These are phyloP conservation scores for Perkinsus chesapeaki DNA, from an alignment of 169 alveolate species.

Conservation along the genomic window DNA sequence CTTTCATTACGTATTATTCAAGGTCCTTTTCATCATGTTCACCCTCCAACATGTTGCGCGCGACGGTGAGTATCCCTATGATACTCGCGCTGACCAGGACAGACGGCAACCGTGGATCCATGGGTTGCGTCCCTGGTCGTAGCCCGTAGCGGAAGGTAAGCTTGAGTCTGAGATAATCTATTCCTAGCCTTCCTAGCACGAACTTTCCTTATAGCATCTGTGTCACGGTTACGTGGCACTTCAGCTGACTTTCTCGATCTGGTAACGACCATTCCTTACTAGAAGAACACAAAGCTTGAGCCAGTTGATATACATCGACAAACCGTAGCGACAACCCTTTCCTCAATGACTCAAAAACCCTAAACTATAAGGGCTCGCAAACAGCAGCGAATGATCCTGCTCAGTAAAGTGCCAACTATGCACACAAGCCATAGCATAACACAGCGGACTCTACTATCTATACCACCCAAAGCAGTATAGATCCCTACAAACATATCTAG, in stretches of 20 bases:
- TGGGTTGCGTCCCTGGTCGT: background rate
- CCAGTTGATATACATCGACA: background rate
- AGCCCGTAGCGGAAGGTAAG: background rate
- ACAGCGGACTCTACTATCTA: too few relatives aligned
- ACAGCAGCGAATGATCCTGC: background rate
- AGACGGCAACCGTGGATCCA: background rate
- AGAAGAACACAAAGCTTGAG: background rate
- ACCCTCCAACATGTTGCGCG: background rate
- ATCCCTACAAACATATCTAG: too few relatives aligned
- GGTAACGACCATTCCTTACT: background rate
- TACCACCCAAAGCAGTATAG: too few relatives aligned
- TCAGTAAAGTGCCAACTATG: background rate
- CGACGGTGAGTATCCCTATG: background rate
- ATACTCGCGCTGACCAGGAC: background rate
- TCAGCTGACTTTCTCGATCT: background rate
- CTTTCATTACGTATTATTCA: too few relatives aligned
- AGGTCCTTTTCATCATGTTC: background rate
- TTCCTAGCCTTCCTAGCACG: background rate
- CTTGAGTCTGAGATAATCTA: background rate
- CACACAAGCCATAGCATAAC: too few relatives aligned
- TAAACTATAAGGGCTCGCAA: background rate
- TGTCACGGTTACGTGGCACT: background rate
- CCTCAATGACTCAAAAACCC: background rate
- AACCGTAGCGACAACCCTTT: background rate
- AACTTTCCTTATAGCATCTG: background rate